These are phyloP conservation scores for Pistacia atlantica DNA, from an alignment of 345 rosid genomes.

Conservation along the genomic window DNA sequence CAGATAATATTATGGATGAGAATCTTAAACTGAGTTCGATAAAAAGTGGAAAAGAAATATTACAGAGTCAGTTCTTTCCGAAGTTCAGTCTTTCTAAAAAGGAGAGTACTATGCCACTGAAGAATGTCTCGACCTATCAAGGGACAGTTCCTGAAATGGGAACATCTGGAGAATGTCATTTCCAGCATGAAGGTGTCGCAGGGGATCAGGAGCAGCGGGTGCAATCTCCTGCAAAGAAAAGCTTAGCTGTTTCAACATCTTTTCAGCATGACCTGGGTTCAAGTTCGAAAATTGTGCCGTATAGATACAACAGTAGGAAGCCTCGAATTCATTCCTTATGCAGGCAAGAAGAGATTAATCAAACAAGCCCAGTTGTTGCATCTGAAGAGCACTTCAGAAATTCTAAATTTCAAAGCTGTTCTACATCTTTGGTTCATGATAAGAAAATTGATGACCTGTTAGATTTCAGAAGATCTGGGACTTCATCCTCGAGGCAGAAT, in stretches of 20 bases:
- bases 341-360: slow-evolving; percentile 22
- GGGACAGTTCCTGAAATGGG: slow-evolving; percentile 23
- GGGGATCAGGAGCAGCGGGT: slow-evolving; percentile 27
- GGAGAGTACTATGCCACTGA: slow-evolving; percentile 17
- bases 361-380: slow-evolving; percentile 21
- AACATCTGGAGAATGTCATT: slow-evolving; percentile 22
- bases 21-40: slow-evolving; percentile 16
- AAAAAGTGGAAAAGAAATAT: slow-evolving; percentile 30
- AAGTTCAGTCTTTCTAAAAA: slow-evolving; percentile 27
- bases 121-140: slow-evolving; percentile 6
- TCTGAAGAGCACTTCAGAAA: slow-evolving; percentile 26
- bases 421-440: slow-evolving; percentile 40
- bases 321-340: slow-evolving; percentile 24
- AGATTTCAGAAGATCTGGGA: slow-evolving; percentile 29
- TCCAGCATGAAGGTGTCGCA: slow-evolving; percentile 22
- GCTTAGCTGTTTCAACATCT: slow-evolving; percentile 29
- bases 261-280: slow-evolving; percentile 37
- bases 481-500: neutral
- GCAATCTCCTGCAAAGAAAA: slow-evolving; percentile 26
- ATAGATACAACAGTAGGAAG: slow-evolving; percentile 24
- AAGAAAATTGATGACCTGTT: slow-evolving; percentile 36
- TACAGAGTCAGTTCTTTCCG: slow-evolving; percentile 28
- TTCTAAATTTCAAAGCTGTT: slow-evolving; percentile 24
- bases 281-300: slow-evolving; percentile 44
- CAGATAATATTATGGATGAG: slow-evolving; percentile 29